A percentile compares a stretch with the other conserved stretches of the same genome.
phyloP scores from a whole-genome alignment of 192 early-diverging fungal genomes.

The Dispira parvispora region DNA sequence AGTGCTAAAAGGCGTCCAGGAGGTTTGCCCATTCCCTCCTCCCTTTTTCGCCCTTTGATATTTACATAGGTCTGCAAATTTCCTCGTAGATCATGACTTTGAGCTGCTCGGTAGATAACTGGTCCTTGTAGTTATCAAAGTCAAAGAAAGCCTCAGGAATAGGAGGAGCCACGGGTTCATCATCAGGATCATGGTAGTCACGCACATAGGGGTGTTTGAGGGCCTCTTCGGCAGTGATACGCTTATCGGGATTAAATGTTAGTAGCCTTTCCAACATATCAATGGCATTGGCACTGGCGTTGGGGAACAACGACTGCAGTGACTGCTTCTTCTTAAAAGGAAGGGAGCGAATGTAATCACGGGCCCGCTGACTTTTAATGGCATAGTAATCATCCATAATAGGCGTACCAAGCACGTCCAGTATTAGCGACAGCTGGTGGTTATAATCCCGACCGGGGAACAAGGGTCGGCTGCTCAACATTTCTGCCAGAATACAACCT shows the following conservation, averaged over 20 bases:
- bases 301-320: slow-evolving; percentile 67
- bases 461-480: slow-evolving; percentile 62
- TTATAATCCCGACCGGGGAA: slow-evolving; percentile 84
- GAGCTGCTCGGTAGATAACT: slow-evolving; percentile 61
- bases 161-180: slow-evolving; percentile 53
- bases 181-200: slow-evolving; percentile 47
- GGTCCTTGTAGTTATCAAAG: slow-evolving; percentile 74
- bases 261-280: slow-evolving; percentile 80
- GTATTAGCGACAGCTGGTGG: slow-evolving; percentile 89
- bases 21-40: too few species aligned
- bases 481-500: slow-evolving; percentile 75
- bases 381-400: slow-evolving; percentile 69
- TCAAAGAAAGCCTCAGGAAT: slow-evolving; percentile 67
- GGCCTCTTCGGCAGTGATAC: slow-evolving; percentile 84
- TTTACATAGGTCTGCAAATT: slow-evolving; percentile 10
- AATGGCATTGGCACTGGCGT: slow-evolving; percentile 57
- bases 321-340: slow-evolving; percentile 75
- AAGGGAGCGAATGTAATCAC: slow-evolving; percentile 80
- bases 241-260: slow-evolving; percentile 65
- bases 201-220: slow-evolving; percentile 80
- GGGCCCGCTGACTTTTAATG: slow-evolving; percentile 64
- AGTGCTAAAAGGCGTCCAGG: too few species aligned
- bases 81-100: slow-evolving; percentile 25
- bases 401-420: slow-evolving; percentile 95
- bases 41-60: too few species aligned